Evolutionary conservation across 2,329 filamentous ascomycete genomes (phyloP), one percentile per base, ranked within the genome.

Genomic region (Aspergillus phoenicis): DNA sequence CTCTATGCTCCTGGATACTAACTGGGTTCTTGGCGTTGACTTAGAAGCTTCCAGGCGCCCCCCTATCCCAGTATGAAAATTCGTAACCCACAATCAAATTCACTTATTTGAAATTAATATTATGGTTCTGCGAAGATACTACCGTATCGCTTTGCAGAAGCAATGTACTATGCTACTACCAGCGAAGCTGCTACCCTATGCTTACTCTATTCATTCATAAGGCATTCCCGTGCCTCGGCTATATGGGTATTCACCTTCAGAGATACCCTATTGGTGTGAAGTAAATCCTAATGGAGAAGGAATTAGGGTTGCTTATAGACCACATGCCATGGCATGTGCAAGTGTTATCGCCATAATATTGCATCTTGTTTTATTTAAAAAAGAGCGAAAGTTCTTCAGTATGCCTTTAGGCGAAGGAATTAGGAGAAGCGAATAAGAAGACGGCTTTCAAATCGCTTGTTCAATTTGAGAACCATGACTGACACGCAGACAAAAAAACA

Each of bases 131-230:
- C 41, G 13, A 65, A 66, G 39, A 60, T 60, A 8, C 66, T 60
- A 8, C 66, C 59, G 8, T 66, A 65, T 36, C 20, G 11, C 4
- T 41, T 61, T 33, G 48, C 64, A 10, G 63, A 55, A 1, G 62
- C 59, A 1, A 66, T 51, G 36, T 36, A 56, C 60, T 24, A 64
- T 43, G 60, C 65, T 15, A 69, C 68, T 26, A 69, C 67, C 5
- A 71, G 64, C 52, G 67, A 72, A 64, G 68, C 62, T 33, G 68
- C 68, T 6, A 70, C 69, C 11, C 49, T 67, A 8, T 38, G 60
- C 2, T 66, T 66, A 43, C 59, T 73, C 7, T 63, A 30, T 30
- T 8, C 63, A 4, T 65, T 8, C 63, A 4, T 65, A 66, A 43
- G 65, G 62, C 13, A 60, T 69, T 5, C 66, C 67, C 7, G 66